phyloP scores from a whole-genome alignment of 2,329 filamentous ascomycete species.

The Aschersonia sp. region DNA sequence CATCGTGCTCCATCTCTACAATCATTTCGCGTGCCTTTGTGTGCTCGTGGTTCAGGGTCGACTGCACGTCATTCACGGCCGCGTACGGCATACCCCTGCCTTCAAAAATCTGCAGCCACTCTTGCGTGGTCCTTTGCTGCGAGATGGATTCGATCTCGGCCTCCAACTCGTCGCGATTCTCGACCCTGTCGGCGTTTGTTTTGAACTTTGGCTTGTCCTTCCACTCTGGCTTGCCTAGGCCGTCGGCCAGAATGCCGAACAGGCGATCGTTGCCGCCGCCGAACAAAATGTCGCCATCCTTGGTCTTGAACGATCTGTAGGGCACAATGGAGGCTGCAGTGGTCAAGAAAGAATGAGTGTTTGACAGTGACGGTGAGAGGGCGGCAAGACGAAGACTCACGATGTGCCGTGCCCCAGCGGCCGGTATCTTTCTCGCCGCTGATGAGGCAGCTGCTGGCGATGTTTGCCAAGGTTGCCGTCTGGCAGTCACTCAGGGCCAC shows the following conservation, averaged over 20 bases:
- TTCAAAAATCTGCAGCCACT: slow-evolving; percentile 80
- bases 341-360: background rate
- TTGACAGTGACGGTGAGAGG: background rate
- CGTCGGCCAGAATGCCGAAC: slow-evolving; percentile 49
- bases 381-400: slow-evolving; percentile 32
- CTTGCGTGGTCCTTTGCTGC: slow-evolving; percentile 60
- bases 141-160: slow-evolving; percentile 64
- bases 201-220: slow-evolving; percentile 43
- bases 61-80: slow-evolving; percentile 85
- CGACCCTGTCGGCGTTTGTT: slow-evolving; percentile 48
- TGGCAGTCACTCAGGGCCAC: slow-evolving; percentile 87
- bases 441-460: slow-evolving; percentile 82
- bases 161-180: slow-evolving; percentile 66
- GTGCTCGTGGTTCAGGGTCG: slow-evolving; percentile 71
- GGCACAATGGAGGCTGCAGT: slow-evolving; percentile 80
- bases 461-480: slow-evolving; percentile 86
- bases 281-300: slow-evolving; percentile 55
- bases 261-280: slow-evolving; percentile 61
- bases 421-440: slow-evolving; percentile 79
- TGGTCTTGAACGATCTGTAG: slow-evolving; percentile 71
- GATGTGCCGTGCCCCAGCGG: slow-evolving; percentile 93
- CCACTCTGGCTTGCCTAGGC: slow-evolving; percentile 44
- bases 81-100: slow-evolving; percentile 88
- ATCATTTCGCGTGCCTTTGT: slow-evolving; percentile 82
- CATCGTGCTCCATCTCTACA: slow-evolving; percentile 67